phyloP scores from a whole-genome alignment of 108 stramenopile genomes.

The Craspedostauros australis region DNA sequence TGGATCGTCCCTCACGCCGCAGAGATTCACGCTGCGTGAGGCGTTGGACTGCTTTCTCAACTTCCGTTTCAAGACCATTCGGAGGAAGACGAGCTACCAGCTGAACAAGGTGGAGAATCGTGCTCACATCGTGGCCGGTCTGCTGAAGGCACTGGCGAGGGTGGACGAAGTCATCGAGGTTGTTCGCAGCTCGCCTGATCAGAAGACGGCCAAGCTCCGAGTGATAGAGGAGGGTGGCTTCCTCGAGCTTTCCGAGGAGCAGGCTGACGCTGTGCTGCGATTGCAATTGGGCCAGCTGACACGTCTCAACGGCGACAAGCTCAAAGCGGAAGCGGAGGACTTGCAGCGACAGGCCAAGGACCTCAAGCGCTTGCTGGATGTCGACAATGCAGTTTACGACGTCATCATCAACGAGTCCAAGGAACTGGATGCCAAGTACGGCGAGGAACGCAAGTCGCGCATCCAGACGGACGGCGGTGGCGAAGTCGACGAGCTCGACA shows the following conservation, averaged over 20 bases:
- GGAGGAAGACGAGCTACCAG: conserved; percentile 68
- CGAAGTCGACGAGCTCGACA: conserved; percentile 81
- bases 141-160: conserved; percentile 65
- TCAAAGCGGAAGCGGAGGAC: conserved; percentile 60
- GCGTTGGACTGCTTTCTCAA: conserved; percentile 86
- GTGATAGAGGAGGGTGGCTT: conserved; percentile 11
- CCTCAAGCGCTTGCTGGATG: conserved; percentile 45
- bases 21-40: conserved; percentile 84
- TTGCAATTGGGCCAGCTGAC: conserved; percentile 91
- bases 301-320: conserved; percentile 80
- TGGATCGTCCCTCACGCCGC: conserved; percentile 57
- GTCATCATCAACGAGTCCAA: conserved; percentile 74
- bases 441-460: conserved; percentile 68
- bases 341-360: conserved; percentile 39
- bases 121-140: conserved; percentile 89
- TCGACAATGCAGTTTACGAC: conserved; percentile 75
- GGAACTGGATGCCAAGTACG: conserved; percentile 69
- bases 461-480: conserved; percentile 76
- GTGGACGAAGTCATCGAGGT: conserved; percentile 89
- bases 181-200: conserved; percentile 67
- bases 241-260: conserved; percentile 58
- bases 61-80: conserved; percentile 91
- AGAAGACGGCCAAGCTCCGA: conserved; percentile 53
- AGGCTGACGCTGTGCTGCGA: conserved; percentile 88
- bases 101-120: conserved; percentile 78